A percentile compares a stretch with the other conserved stretches of the same genome.
Evolutionary conservation across 208 protist species (phyloP).

Genomic region (Wallacemonas sp.): DNA sequence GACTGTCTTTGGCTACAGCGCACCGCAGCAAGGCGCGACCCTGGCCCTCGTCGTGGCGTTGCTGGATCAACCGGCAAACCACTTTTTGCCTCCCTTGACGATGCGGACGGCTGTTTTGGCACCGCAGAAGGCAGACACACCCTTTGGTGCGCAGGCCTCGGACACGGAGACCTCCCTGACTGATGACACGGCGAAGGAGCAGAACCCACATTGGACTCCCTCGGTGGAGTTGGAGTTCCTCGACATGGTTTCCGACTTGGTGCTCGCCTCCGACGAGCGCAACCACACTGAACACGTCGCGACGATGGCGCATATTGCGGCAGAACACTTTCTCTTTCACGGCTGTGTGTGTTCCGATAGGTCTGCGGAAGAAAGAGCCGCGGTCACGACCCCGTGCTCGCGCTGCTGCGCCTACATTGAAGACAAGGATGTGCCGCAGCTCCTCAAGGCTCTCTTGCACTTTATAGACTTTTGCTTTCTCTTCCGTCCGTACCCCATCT

Average conservation of each 20-base stretch:
- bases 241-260: conserved; percentile 54
- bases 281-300: conserved; percentile 33
- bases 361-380: not conserved
- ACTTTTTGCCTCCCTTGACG: conserved; percentile 42
- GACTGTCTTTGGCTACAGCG: conserved; percentile 42
- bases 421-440: conserved; percentile 43
- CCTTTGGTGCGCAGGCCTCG: not conserved
- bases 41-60: conserved; percentile 50
- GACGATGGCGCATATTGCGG: conserved; percentile 24
- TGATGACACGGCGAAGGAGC: conserved; percentile 7
- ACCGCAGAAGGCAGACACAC: not conserved
- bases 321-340: conserved; percentile 40
- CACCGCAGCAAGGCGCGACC: conserved; percentile 55
- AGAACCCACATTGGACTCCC: conserved; percentile 40
- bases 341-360: conserved; percentile 32
- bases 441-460: conserved; percentile 61
- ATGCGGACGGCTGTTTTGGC: not conserved
- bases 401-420: conserved; percentile 49
- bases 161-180: conserved; percentile 1
- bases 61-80: conserved; percentile 41
- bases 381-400: not conserved
- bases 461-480: conserved; percentile 52
- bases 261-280: conserved; percentile 65
- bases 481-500: conserved; percentile 48
- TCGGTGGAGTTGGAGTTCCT: conserved; percentile 35